phyloP scores from a whole-genome alignment of 306 rosid genomes.

The Quercus engelmannii region DNA sequence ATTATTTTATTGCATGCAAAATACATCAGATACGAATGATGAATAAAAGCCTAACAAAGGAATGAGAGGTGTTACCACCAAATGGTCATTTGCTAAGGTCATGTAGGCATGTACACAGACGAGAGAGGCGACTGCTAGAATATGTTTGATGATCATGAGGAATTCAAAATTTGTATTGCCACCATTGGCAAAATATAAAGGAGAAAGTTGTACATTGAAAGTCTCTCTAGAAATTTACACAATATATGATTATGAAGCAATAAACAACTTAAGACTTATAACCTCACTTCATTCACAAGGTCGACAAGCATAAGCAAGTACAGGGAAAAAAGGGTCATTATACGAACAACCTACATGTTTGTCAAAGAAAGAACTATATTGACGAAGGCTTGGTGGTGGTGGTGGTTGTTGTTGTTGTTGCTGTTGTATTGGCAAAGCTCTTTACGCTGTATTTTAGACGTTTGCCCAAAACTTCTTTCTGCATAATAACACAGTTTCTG shows the following conservation, averaged over 20 bases:
- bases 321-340: background rate
- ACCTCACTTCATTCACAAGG: constrained; percentile 3
- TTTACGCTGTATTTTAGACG: constrained; percentile 19
- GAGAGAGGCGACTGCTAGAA: background rate
- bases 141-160: background rate
- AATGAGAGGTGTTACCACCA: too few species aligned
- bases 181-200: background rate
- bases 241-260: background rate
- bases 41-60: too few species aligned
- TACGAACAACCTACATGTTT: background rate
- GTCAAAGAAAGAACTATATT: background rate
- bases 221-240: background rate
- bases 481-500: constrained; percentile 65
- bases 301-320: background rate
- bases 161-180: background rate
- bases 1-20: too few species aligned
- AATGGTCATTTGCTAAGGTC: too few species aligned
- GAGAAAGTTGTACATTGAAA: background rate
- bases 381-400: too few species aligned
- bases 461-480: constrained; percentile 95
- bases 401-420: too few species aligned
- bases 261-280: background rate
- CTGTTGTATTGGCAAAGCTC: background rate
- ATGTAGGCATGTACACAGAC: too few species aligned
- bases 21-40: too few species aligned